Base-by-base conservation (phyloP, 306 rosid genomes). In the Inga laurina region DNA sequence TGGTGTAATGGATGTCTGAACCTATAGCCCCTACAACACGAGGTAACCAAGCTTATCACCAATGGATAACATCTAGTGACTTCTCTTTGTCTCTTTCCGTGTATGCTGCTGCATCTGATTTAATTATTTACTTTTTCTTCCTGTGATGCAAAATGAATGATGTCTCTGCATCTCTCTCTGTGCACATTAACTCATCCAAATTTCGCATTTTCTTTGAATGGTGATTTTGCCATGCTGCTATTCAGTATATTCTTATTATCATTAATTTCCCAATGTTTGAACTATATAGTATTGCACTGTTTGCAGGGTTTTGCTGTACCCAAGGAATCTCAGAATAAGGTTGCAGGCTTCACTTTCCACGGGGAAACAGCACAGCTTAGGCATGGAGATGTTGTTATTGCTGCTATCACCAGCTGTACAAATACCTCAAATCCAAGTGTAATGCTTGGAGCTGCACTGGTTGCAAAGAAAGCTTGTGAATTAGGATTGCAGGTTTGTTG, bases 391-490 rank as follows among this genome's bases (percentile, higher is more conserved):
- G 98, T 96, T 67, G 99, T 94, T 24, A 94, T 94, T 45, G 99
- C 99, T 74, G 99, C 99, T 68, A 96, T 96, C 87, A 96, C 99
- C 85, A 96, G 99, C 82, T 96, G 99, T 87, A 96, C 99, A 77
- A 96, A 96, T 86, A 96, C 98, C 86, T 96, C 99, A 67, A 96
- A 96, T 84, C 99, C 99, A n/a, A 94, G 98, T 65, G 99, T 96
- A 49, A 96, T 96, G 99, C 97, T 96, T 77, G 98, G 97, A 80
- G 97, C 99, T 85, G 99, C 97, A 85, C 90, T 96, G 88, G 99
- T 94, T 88, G 99, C 99, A 24, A 93, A 96, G 89, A 96, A 96
- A 88, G 99, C 99, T 62, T 93, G 97, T 84, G 97, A 94, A 65
- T 88, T 92, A 65, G 99, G 99, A 86, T 91, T 96, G 91, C 89